phyloP scores from a whole-genome alignment of 352 stramenopile genomes.

The Sclerospora graminicola region DNA sequence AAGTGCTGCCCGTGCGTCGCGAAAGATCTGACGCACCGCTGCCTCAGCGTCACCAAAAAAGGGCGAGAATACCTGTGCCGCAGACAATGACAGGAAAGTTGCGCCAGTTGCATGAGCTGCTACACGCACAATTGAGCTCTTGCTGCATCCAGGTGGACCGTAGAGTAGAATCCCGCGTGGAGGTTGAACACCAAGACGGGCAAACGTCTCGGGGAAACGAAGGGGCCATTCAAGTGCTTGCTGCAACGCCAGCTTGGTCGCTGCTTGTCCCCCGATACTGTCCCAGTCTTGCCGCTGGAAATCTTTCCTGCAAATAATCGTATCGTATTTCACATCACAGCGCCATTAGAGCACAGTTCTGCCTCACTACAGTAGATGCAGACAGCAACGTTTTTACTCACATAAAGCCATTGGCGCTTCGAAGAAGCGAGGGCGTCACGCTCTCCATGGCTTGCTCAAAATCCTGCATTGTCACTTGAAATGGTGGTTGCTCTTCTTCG shows the following conservation, averaged over 20 bases:
- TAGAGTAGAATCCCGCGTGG: slow-evolving; percentile 83
- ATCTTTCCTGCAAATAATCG: slow-evolving; percentile 35
- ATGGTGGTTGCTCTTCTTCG: slow-evolving; percentile 9
- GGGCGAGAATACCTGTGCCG: slow-evolving; percentile 80
- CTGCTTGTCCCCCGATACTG: slow-evolving; percentile 59
- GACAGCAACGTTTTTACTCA: slow-evolving; percentile 13
- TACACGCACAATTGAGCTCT: slow-evolving; percentile 84
- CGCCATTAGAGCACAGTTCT: slow-evolving; percentile 2
- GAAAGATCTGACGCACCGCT: slow-evolving; percentile 68
- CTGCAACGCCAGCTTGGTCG: slow-evolving; percentile 65
- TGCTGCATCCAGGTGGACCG: slow-evolving; percentile 85
- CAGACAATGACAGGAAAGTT: slow-evolving; percentile 83
- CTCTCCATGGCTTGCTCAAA: slow-evolving; percentile 72
- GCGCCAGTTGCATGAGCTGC: slow-evolving; percentile 60
- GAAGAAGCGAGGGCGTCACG: slow-evolving; percentile 52
- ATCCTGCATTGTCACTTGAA: slow-evolving; percentile 53
- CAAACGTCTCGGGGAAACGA: slow-evolving; percentile 62
- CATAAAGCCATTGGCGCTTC: slow-evolving; percentile 43
- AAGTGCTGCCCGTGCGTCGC: slow-evolving; percentile 56
- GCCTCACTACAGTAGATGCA: not conserved
- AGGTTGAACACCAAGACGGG: slow-evolving; percentile 53
- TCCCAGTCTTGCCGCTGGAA: slow-evolving; percentile 58
- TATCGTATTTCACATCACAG: not conserved
- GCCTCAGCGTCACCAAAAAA: slow-evolving; percentile 87
- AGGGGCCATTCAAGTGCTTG: slow-evolving; percentile 86